phyloP scores from a whole-genome alignment of 2,329 filamentous ascomycete genomes.

The Phaeosphaeriaceae sp. region DNA sequence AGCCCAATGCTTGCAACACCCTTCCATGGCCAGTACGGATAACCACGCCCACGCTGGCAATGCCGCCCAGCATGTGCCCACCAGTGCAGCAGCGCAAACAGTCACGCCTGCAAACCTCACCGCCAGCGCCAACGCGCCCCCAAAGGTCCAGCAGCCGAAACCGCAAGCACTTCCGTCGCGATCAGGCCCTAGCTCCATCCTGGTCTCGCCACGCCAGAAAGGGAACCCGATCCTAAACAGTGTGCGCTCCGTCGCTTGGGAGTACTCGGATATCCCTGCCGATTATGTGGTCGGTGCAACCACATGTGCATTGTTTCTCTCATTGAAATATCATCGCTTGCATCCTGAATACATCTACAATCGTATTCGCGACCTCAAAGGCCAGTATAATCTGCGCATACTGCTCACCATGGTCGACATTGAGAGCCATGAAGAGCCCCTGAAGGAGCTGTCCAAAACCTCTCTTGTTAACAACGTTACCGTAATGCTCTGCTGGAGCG shows the following conservation, averaged over 20 bases:
- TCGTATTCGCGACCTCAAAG: conserved; percentile 82
- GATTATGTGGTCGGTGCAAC: conserved; percentile 89
- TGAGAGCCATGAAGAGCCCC: conserved; percentile 85
- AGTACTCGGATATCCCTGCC: conserved; percentile 94
- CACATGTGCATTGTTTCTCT: conserved; percentile 90
- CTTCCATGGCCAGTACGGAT: conserved; percentile 39
- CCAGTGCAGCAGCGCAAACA: conserved; percentile 9
- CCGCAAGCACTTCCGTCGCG: conserved; percentile 80
- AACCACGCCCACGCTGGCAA: conserved; percentile 22
- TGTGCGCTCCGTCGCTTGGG: conserved; percentile 85
- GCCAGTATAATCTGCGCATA: conserved; percentile 85
- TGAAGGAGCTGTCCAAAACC: conserved; percentile 91
- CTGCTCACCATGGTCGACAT: conserved; percentile 94
- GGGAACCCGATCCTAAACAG: conserved; percentile 90
- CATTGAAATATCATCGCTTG: conserved; percentile 94
- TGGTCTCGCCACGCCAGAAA: conserved; percentile 91
- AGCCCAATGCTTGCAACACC: conserved; percentile 24
- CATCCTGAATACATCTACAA: conserved; percentile 98
- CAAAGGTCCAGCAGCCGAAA: conserved; percentile 78
- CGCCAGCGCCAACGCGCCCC: conserved; percentile 25
- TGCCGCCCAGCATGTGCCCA: conserved; percentile 11
- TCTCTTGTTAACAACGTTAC: conserved; percentile 92
- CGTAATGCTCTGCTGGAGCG: conserved; percentile 90
- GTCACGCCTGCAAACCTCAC: too few species aligned
- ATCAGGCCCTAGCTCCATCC: conserved; percentile 74